These are phyloP conservation scores for Yarrowia keelungensis DNA, from an alignment of 805 yeast genomes.

Conservation along the genomic window DNA sequence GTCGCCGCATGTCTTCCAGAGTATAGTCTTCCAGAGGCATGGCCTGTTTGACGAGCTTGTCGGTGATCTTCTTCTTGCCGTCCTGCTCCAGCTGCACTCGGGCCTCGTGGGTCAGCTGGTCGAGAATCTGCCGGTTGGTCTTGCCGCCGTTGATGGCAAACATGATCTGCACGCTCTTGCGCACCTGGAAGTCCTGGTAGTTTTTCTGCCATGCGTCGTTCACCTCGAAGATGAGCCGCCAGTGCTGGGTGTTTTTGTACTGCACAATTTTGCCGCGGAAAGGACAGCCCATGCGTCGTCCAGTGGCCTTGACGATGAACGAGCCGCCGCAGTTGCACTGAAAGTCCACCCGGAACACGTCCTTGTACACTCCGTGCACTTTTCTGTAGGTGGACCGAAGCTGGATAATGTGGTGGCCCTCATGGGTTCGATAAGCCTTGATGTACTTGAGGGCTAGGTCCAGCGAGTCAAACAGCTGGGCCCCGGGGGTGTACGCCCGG, in stretches of 20 bases:
- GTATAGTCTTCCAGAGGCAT: conserved; percentile 38
- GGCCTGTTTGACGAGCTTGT: conserved; percentile 33
- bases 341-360: conserved; percentile 37
- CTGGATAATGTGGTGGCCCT: conserved; percentile 37
- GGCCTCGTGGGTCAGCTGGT: conserved; percentile 29
- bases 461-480: conserved; percentile 32
- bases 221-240: conserved; percentile 37
- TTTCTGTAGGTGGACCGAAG: conserved; percentile 36
- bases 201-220: conserved; percentile 35
- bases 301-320: conserved; percentile 25
- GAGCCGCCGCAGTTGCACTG: conserved; percentile 39
- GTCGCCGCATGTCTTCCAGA: conserved; percentile 32
- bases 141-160: conserved; percentile 36
- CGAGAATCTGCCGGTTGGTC: conserved; percentile 33
- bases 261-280: conserved; percentile 37
- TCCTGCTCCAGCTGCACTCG: conserved; percentile 16
- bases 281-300: conserved; percentile 33
- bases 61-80: conserved; percentile 36
- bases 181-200: conserved; percentile 36
- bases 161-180: conserved; percentile 24
- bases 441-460: conserved; percentile 33
- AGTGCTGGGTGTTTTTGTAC: conserved; percentile 34
- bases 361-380: conserved; percentile 39
- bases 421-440: conserved; percentile 34
- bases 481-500: conserved; percentile 31